Percentiles rank a stretch among this genome's conserved stretches.
These are phyloP conservation scores for Fulvia fulva DNA, from an alignment of 2,329 filamentous ascomycete genomes.

Conservation along the genomic window DNA sequence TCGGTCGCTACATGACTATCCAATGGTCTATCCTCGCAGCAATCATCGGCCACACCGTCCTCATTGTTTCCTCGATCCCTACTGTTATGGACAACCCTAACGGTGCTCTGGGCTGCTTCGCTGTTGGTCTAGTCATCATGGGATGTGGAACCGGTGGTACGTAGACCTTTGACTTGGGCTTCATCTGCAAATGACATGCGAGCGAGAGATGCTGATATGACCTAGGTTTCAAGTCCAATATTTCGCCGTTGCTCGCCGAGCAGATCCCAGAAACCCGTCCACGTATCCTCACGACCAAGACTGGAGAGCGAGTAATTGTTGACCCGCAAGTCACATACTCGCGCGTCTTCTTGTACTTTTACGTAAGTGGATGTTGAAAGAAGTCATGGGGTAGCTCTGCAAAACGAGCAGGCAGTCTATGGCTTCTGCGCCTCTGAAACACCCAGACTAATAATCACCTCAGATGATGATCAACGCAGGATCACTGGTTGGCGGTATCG, in stretches of 20 bases:
- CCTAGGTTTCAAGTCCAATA: conserved; percentile 76
- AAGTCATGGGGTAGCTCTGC: too few species aligned
- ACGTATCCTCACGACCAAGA: conserved; percentile 37
- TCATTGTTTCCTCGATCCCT: conserved; percentile 63
- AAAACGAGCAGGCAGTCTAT: too few species aligned
- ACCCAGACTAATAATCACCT: too few species aligned
- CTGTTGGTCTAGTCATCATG: conserved; percentile 62
- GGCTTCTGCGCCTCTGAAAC: too few species aligned
- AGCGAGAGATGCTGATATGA: too few species aligned
- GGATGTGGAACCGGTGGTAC: conserved; percentile 71
- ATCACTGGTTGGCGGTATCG: conserved; percentile 58
- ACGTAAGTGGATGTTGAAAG: too few species aligned
- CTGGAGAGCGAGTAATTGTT: conserved; percentile 45
- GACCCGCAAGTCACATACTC: conserved; percentile 46
- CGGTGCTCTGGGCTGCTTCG: conserved; percentile 59
- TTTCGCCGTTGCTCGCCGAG: conserved; percentile 51
- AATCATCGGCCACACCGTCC: conserved; percentile 62
- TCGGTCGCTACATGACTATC: conserved; percentile 67
- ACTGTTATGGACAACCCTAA: conserved; percentile 55
- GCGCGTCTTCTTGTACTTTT: conserved; percentile 59
- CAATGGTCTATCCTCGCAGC: conserved; percentile 60
- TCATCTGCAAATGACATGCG: too few species aligned
- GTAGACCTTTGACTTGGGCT: too few species aligned
- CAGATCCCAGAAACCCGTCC: conserved; percentile 41
- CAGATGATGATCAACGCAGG: conserved; percentile 70